Evolutionary conservation across 345 rosid species (phyloP), one percentile per base, ranked within the genome.

Genomic region (Cardamine occulta): DNA sequence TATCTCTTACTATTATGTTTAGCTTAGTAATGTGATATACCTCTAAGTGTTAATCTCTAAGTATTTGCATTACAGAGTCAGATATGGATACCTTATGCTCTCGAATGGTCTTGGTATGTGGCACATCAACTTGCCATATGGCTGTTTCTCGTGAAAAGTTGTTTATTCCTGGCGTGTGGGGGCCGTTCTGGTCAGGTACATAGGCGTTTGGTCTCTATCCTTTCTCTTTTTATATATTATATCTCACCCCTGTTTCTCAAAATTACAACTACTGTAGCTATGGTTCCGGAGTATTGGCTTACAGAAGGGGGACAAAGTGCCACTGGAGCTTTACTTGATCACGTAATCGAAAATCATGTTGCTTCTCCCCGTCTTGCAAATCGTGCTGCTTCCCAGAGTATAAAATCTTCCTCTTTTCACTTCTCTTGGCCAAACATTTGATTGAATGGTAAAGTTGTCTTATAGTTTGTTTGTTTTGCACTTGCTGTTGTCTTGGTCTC

Each of bases 251-350:
- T 28, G 28, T 70, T 76, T 70, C 32, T 34, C 18, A 55, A 21
- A 49, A 26, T 2, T 5, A 10, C 13, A 15, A 51, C 29, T 44
- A 48, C 8, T 68, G 49, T 71, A 91, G 99, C 97, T 19, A 89
- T 92, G 96, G 82, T 95, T 28, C 97, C 97, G 40, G 93, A 88
- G 80, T 92, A 80, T 73, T 95, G 97, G 99, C 97, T 95, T 51
- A 92, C 97, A 58, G 99, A 92, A 81, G 97, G 97, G 56, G 99
- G 97, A 72, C 99, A 95, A 82, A 92, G 97, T 88, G 97, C 97
- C 51, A 95, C 99, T 21, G 99, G 99, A 61, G 97, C 99, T 70
- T 83, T 92, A 78, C 73, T 95, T 55, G 99, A 95, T 82, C 80
- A 89, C 79, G 72, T 95, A 7, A 82, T 95, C 68, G 96, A 95